Percentiles rank a stretch among this genome's conserved stretches.
phyloP scores from a whole-genome alignment of 2,329 filamentous ascomycete genomes.

The Albifimbria verrucaria region DNA sequence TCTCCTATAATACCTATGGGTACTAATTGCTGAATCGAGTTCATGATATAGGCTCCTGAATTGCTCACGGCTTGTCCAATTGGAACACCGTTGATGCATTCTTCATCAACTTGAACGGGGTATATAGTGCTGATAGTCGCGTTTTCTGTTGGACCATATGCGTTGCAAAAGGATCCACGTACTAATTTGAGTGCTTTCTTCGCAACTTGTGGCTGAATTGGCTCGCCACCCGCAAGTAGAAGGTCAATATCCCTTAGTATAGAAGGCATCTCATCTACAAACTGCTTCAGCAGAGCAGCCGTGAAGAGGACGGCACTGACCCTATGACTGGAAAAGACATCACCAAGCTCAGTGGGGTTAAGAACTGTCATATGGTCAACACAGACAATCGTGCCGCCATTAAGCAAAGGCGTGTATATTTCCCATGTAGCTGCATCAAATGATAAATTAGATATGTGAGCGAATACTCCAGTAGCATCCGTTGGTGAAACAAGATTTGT shows the following conservation, averaged over 20 bases:
- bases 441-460: slow-evolving; percentile 9
- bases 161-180: slow-evolving; percentile 6
- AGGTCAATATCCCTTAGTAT: slow-evolving; percentile 6
- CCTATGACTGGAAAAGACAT: slow-evolving; percentile 4
- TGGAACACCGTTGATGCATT: slow-evolving; percentile 12
- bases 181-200: not conserved
- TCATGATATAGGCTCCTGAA: slow-evolving; percentile 20
- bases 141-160: slow-evolving; percentile 17
- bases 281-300: slow-evolving; percentile 13
- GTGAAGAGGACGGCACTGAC: slow-evolving; percentile 8
- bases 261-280: slow-evolving; percentile 2
- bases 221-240: slow-evolving; percentile 12
- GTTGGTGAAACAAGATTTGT: not conserved
- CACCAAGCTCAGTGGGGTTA: slow-evolving; percentile 5
- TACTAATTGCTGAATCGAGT: slow-evolving; percentile 15
- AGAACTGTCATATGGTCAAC: slow-evolving; percentile 13
- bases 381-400: slow-evolving; percentile 15
- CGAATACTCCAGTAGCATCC: not conserved
- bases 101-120: not conserved
- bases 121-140: slow-evolving; percentile 8
- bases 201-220: slow-evolving; percentile 9
- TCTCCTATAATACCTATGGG: slow-evolving; percentile 23
- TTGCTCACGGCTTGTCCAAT: slow-evolving; percentile 16
- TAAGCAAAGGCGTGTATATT: slow-evolving; percentile 11
- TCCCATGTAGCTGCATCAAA: slow-evolving; percentile 11